Evolutionary conservation across 208 protist species (phyloP).

Genomic region (Leishmania aethiopica): DNA sequence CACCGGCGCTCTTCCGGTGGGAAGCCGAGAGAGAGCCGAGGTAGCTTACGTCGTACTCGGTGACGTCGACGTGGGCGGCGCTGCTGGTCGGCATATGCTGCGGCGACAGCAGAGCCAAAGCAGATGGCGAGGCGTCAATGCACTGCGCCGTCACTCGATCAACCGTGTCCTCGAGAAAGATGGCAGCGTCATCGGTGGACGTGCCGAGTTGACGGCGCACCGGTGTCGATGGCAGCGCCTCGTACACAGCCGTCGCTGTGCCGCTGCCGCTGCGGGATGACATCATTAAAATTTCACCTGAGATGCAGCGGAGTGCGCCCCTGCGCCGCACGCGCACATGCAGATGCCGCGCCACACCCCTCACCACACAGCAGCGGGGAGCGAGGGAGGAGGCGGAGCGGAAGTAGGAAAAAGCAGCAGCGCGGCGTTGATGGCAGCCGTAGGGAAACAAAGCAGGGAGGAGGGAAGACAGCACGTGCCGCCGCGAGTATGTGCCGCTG

Average conservation of each 20-base stretch:
- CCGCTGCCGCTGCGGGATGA: not conserved
- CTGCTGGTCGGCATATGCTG: conserved; percentile 50
- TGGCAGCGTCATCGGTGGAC: conserved; percentile 79
- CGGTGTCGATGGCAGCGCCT: conserved; percentile 19
- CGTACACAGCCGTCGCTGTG: conserved; percentile 9
- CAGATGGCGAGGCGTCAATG: conserved; percentile 74
- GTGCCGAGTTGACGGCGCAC: conserved; percentile 60
- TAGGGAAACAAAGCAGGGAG: not conserved
- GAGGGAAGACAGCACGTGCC: not conserved
- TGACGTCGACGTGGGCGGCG: conserved; percentile 56
- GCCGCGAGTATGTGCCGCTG: not conserved
- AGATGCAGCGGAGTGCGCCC: not conserved
- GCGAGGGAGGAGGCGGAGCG: not conserved
- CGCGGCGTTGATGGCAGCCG: not conserved
- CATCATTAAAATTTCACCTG: not conserved
- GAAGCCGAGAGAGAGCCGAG: conserved; percentile 34
- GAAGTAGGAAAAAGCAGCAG: not conserved
- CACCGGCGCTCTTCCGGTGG: conserved; percentile 7
- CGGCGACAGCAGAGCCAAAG: conserved; percentile 72
- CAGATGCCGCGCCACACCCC: not conserved
- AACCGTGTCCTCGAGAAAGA: conserved; percentile 86
- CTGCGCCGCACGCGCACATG: not conserved
- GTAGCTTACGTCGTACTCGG: conserved; percentile 66
- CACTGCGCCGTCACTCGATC: conserved; percentile 69
- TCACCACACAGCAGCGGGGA: not conserved